These are phyloP conservation scores for Candida xyloterini DNA, from an alignment of 805 yeast species.

Conservation along the genomic window DNA sequence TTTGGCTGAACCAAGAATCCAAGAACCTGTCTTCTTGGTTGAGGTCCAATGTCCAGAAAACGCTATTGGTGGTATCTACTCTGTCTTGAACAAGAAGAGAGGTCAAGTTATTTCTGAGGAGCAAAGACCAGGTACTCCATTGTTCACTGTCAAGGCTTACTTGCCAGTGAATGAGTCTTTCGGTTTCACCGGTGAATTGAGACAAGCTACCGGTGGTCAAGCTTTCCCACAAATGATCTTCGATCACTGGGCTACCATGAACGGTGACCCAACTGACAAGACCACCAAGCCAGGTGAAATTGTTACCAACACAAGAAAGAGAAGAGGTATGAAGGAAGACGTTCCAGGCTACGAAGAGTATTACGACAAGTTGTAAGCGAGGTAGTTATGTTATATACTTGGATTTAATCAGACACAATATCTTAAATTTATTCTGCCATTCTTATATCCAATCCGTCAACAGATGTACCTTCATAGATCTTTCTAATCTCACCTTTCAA, in stretches of 20 bases:
- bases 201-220: constrained; percentile 99
- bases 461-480: constrained; percentile 3
- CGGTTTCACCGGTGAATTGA: constrained; percentile 99
- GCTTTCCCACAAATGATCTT: constrained; percentile 99
- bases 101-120: constrained; percentile 99
- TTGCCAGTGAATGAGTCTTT: constrained; percentile 99
- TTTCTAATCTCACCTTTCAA: constrained; percentile 7
- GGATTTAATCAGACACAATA: constrained; percentile 13
- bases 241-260: constrained; percentile 94
- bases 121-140: constrained; percentile 99
- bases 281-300: constrained; percentile 61
- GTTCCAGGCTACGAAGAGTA: constrained; percentile 99
- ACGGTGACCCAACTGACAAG: constrained; percentile 92
- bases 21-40: constrained; percentile 98
- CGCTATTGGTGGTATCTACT: constrained; percentile 99
- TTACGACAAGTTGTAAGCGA: constrained; percentile 80
- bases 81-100: constrained; percentile 98
- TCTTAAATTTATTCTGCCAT: constrained; percentile 4
- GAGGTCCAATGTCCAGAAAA: constrained; percentile 99
- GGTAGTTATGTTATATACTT: constrained; percentile 17
- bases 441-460: constrained; percentile 14
- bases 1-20: constrained; percentile 97
- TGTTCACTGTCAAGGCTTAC: constrained; percentile 99
- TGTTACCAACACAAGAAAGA: constrained; percentile 70
- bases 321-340: constrained; percentile 94